These are phyloP conservation scores for Sodiomyces alkalinus DNA, from an alignment of 2,329 filamentous ascomycete genomes.

Conservation along the genomic window DNA sequence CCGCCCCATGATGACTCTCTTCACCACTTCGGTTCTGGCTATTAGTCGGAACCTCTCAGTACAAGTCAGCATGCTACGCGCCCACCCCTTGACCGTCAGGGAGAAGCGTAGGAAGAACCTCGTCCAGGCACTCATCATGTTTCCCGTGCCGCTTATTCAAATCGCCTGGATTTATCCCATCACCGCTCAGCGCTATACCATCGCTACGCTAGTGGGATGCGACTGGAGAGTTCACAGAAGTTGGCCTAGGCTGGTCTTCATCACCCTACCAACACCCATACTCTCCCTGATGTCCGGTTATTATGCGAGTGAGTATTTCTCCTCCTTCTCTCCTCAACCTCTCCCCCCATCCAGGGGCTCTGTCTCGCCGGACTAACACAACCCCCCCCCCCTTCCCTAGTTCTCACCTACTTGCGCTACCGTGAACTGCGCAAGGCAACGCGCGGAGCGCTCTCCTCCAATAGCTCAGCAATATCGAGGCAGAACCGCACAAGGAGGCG, in stretches of 20 bases:
- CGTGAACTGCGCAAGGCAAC: slow-evolving; percentile 27
- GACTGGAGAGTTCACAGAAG: slow-evolving; percentile 24
- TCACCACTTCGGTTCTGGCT: slow-evolving; percentile 34
- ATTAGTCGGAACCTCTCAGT: slow-evolving; percentile 37
- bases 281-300: slow-evolving; percentile 27
- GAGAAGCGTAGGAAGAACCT: slow-evolving; percentile 28
- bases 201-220: slow-evolving; percentile 36
- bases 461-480: slow-evolving; percentile 23
- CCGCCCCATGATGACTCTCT: slow-evolving; percentile 27
- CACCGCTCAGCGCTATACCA: slow-evolving; percentile 29
- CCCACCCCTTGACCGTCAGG: slow-evolving; percentile 19
- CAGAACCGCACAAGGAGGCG: slow-evolving; percentile 32
- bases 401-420: slow-evolving; percentile 32
- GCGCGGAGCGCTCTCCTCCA: slow-evolving; percentile 21
- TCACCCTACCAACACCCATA: slow-evolving; percentile 27
- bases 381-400: slow-evolving; percentile 13
- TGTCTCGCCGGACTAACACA: not conserved
- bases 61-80: slow-evolving; percentile 30
- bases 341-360: too few relatives aligned
- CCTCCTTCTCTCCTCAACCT: too few relatives aligned
- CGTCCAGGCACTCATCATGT: slow-evolving; percentile 37
- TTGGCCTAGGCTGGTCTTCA: slow-evolving; percentile 34
- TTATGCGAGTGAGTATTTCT: slow-evolving; percentile 28
- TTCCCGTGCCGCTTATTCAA: slow-evolving; percentile 35
- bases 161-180: slow-evolving; percentile 31